Evolutionary conservation across 1,284 basidiomycete genomes (phyloP).

Genomic region (Anthracocystis panici-leucophaei): DNA sequence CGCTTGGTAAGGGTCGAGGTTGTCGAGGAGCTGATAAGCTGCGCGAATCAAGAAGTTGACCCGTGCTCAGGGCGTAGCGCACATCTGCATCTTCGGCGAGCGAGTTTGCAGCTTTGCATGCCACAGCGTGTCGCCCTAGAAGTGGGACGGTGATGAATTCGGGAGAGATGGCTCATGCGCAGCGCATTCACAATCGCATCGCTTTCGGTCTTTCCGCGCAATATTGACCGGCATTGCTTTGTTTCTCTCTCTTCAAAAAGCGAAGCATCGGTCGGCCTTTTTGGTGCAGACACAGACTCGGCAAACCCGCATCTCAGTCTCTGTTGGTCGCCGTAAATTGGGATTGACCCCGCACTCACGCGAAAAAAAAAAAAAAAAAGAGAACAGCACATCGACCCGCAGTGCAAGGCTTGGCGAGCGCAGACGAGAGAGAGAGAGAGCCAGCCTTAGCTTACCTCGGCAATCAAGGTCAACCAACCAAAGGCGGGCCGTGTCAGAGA

Average conservation of each 20-base stretch:
- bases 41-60: not conserved
- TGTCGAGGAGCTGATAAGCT: no score
- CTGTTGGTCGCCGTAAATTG: not conserved
- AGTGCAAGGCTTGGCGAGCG: not conserved
- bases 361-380: not conserved
- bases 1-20: no score
- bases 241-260: not conserved
- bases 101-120: not conserved
- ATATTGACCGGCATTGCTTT: constrained; percentile 2
- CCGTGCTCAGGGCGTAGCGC: not conserved
- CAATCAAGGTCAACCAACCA: not conserved
- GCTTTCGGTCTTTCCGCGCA: not conserved
- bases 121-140: not conserved
- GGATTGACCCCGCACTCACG: constrained; percentile 9
- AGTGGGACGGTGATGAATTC: not conserved
- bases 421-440: not conserved
- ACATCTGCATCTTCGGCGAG: not conserved
- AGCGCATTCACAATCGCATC: not conserved
- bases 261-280: constrained; percentile 1
- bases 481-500: not conserved
- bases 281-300: not conserved
- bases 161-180: constrained; percentile 3
- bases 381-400: not conserved
- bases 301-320: not conserved
- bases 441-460: not conserved